Conservation (phyloP, 305 asterid genomes). For the Fraxinus dipetala region DNA sequence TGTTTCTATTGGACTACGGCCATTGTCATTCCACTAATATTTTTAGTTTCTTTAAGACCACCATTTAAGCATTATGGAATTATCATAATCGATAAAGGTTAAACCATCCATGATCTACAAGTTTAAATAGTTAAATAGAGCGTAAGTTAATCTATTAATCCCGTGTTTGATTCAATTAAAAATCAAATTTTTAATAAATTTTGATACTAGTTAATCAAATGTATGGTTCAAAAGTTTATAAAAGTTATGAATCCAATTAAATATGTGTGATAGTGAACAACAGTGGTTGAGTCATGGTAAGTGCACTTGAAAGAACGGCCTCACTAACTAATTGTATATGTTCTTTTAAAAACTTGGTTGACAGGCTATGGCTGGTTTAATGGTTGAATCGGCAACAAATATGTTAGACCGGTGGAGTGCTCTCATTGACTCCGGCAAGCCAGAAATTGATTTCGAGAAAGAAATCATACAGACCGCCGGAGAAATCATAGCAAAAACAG, state of each 20-base stretch:
- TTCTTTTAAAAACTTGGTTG: not conserved
- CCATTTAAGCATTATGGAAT: not conserved
- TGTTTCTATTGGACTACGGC: not conserved
- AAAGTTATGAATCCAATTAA: too few species aligned
- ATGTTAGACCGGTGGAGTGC: slow-evolving; percentile 66
- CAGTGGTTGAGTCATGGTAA: not conserved
- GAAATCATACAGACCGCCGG: slow-evolving; percentile 67
- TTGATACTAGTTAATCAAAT: not conserved
- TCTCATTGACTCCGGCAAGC: slow-evolving; percentile 38
- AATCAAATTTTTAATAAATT: too few species aligned
- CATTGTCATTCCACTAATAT: not conserved
- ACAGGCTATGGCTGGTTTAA: slow-evolving; percentile 71
- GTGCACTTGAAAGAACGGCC: not conserved
- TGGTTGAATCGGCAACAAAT: slow-evolving; percentile 59
- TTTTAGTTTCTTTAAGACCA: not conserved
- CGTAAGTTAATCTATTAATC: not conserved
- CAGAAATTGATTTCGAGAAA: slow-evolving; percentile 61
- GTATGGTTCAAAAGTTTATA: not conserved
- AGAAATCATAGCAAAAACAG: slow-evolving; percentile 69
- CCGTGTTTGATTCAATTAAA: not conserved
- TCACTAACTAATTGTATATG: not conserved
- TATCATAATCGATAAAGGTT: not conserved
- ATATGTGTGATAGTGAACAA: not conserved
- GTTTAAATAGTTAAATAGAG: not conserved
- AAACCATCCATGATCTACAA: not conserved